Evolutionary conservation across 495 filamentous ascomycete genomes (phyloP).

Genomic region (Staphylotrichum longicolle): DNA sequence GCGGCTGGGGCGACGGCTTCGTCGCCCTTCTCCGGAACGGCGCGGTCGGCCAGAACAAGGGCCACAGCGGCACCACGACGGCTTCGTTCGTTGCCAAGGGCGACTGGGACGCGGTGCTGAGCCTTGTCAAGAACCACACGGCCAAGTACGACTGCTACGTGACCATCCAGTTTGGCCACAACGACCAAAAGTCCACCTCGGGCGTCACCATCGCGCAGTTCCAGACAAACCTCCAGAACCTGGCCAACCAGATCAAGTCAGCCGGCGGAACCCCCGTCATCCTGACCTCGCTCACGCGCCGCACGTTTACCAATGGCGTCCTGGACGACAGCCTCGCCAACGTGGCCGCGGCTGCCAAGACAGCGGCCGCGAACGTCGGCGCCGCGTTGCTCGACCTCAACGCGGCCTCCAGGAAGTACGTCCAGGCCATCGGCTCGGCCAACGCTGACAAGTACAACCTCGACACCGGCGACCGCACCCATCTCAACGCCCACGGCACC

Average conservation of each 20-base stretch:
- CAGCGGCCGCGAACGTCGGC: not conserved
- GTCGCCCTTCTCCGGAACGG: slow-evolving; percentile 1
- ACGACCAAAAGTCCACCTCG: slow-evolving; percentile 11
- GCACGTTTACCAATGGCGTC: not conserved
- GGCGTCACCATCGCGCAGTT: slow-evolving; percentile 4
- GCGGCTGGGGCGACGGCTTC: slow-evolving; percentile 12
- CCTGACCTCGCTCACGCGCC: slow-evolving; percentile 12
- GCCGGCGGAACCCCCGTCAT: slow-evolving; percentile 8
- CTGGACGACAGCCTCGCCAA: slow-evolving; percentile 12
- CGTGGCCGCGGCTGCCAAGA: slow-evolving; percentile 10
- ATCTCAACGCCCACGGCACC: slow-evolving; percentile 6
- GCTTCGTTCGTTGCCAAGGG: slow-evolving; percentile 7
- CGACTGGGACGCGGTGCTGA: slow-evolving; percentile 3
- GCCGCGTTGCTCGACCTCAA: slow-evolving; percentile 12
- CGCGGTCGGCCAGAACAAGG: slow-evolving; percentile 2
- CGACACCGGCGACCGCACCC: slow-evolving; percentile 7
- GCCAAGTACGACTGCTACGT: slow-evolving; percentile 5
- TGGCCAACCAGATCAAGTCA: slow-evolving; percentile 8
- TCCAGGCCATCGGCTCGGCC: slow-evolving; percentile 9
- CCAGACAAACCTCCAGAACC: slow-evolving; percentile 10
- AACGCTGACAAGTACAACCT: slow-evolving; percentile 10
- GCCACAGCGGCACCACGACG: slow-evolving; percentile 9
- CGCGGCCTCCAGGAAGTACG: slow-evolving; percentile 5
- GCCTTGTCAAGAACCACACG: slow-evolving; percentile 1
- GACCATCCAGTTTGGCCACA: slow-evolving; percentile 14